phyloP scores from a whole-genome alignment of 2,329 filamentous ascomycete genomes.

The Pseudogymnoascus sp. region DNA sequence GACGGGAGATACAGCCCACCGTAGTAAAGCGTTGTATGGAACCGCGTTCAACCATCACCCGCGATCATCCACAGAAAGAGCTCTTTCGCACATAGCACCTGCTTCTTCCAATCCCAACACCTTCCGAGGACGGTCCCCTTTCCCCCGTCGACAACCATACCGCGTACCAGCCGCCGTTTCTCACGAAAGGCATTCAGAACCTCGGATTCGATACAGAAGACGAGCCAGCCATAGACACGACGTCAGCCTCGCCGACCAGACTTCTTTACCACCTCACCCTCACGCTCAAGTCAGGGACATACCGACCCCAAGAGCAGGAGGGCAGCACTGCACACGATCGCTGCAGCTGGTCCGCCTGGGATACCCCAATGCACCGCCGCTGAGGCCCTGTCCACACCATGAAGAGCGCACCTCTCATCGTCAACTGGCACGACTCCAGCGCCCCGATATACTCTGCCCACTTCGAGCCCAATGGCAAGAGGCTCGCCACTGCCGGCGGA shows the following conservation, averaged over 20 bases:
- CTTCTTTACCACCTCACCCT: background rate
- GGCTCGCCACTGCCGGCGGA: slow-evolving; percentile 87
- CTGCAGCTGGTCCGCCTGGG: background rate
- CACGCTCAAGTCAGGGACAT: background rate
- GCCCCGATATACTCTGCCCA: slow-evolving; percentile 95
- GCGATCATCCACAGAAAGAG: background rate
- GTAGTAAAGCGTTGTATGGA: background rate
- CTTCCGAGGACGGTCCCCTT: background rate
- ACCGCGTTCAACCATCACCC: background rate
- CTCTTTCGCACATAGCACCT: background rate
- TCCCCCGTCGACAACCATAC: background rate
- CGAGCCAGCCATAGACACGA: background rate
- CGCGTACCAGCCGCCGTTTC: background rate
- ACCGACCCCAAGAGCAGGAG: background rate
- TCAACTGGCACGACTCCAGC: slow-evolving; percentile 98
- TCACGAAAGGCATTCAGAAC: background rate
- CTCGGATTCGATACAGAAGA: background rate
- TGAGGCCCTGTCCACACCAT: slow-evolving; percentile 43
- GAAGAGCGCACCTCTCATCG: slow-evolving; percentile 93
- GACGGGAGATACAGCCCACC: background rate
- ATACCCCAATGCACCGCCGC: background rate
- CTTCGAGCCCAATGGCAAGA: slow-evolving; percentile 86
- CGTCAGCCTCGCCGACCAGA: background rate
- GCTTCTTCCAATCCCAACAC: background rate
- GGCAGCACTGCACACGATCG: background rate